phyloP scores from a whole-genome alignment of 331 rosid species.

The Cucumis variabilis region DNA sequence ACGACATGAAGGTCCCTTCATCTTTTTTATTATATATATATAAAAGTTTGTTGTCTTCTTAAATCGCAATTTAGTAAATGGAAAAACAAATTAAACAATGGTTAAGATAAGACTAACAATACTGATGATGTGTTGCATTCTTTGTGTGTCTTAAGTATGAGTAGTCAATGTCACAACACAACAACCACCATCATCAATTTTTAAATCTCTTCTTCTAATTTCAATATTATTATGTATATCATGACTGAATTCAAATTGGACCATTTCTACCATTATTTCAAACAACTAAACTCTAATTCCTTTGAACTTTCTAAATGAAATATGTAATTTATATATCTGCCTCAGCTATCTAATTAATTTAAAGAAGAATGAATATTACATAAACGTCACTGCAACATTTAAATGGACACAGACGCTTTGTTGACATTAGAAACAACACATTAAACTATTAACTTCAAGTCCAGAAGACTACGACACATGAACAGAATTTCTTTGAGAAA shows the following conservation, averaged over 20 bases:
- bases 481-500: background rate
- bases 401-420: background rate
- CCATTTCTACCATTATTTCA: background rate
- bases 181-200: background rate
- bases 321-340: no score
- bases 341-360: background rate
- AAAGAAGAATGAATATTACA: background rate
- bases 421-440: background rate
- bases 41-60: background rate
- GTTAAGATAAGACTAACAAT: background rate
- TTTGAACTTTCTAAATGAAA: background rate
- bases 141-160: background rate
- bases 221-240: background rate
- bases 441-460: background rate
- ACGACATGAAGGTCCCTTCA: constrained; percentile 63
- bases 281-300: background rate
- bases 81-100: background rate
- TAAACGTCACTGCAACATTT: background rate
- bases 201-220: background rate
- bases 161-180: constrained; percentile 21
- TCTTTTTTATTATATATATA: constrained; percentile 34
- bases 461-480: background rate
- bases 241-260: background rate
- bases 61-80: background rate
- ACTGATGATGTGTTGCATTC: constrained; percentile 10